Evolutionary conservation across 768 basidiomycete genomes (phyloP), one percentile per base, ranked within the genome.

Genomic region (Lentinula detonsa): DNA sequence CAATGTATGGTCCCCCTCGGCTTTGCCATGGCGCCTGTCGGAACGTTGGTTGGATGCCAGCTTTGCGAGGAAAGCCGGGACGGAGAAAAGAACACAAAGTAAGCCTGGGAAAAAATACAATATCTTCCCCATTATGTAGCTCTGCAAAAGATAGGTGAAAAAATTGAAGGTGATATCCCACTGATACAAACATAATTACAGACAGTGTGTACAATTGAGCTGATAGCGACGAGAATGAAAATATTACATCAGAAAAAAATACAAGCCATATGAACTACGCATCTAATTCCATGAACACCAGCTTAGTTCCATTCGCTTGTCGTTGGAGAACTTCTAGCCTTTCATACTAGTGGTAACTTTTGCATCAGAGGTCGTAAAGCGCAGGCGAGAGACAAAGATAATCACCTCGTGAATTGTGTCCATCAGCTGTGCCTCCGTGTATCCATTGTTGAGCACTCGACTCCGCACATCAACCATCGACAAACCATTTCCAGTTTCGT

Each of bases 391-490:
- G 28, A 58, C 57, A 63, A 21, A 23, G 13, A 62, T 31, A 70
- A 86, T 71, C 68, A 95, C 95, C 78, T 90, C 81, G 16, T 79
- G 67, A 55, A 98, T 88, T 0, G 93, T 91, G 63, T 92, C 87
- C 79, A 89, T 91, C 13, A 99, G 80, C 73, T 94, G 90, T 1
- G 82, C 85, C 71, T 99, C 96, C 13, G 93, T 98, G 74, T 89
- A 97, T 16, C 95, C 95, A 65, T 85, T 86, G 50, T 85, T 87
- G 60, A 95, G 74, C 10, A 98, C 88, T 42, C 95, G 85, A 51
- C 88, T 86, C 35, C 95, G 85, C 60, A 98, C 85, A 64, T 98
- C 94, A 45, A 92, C 82, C 80, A 99, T 86, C 7, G 86, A 84
- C 62, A 97, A 73, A 67, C 92, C 90, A 18, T 81, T 81, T 15